phyloP scores from a whole-genome alignment of 495 filamentous ascomycete genomes.

The Lentithecium fluviatile region DNA sequence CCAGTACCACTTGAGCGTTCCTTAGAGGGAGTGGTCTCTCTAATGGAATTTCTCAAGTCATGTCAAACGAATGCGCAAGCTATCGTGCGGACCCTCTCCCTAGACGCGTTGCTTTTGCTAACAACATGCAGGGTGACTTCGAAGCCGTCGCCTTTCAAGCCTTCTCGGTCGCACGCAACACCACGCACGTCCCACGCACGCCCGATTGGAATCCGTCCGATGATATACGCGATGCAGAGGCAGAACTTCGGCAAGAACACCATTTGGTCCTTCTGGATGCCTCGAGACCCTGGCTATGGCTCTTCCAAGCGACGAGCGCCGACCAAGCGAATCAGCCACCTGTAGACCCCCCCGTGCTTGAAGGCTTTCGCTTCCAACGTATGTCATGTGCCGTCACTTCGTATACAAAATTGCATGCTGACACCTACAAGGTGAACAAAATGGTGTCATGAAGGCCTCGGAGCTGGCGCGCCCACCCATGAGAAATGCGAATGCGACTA shows the following conservation, averaged over 20 bases:
- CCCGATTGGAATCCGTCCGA: slow-evolving; percentile 12
- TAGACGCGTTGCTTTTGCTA: background rate
- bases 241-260: slow-evolving; percentile 18
- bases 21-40: slow-evolving; percentile 33
- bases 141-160: slow-evolving; percentile 36
- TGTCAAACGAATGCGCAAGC: slow-evolving; percentile 42
- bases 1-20: slow-evolving; percentile 40
- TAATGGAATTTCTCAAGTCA: slow-evolving; percentile 44
- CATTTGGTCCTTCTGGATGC: slow-evolving; percentile 30
- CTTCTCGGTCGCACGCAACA: slow-evolving; percentile 28
- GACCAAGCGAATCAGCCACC: slow-evolving; percentile 23
- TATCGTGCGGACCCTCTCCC: slow-evolving; percentile 23
- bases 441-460: slow-evolving; percentile 31
- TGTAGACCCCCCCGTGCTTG: slow-evolving; percentile 12
- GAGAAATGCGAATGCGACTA: slow-evolving; percentile 2
- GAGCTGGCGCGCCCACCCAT: slow-evolving; percentile 28
- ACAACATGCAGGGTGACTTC: slow-evolving; percentile 33
- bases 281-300: slow-evolving; percentile 28
- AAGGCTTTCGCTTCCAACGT: slow-evolving; percentile 29
- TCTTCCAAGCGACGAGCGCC: slow-evolving; percentile 25
- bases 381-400: background rate
- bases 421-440: slow-evolving; percentile 17
- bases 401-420: background rate
- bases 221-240: slow-evolving; percentile 25
- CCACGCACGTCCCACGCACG: background rate